These are phyloP conservation scores for Penicillium sp. DNA, from an alignment of 2,329 filamentous ascomycete genomes.

Conservation along the genomic window DNA sequence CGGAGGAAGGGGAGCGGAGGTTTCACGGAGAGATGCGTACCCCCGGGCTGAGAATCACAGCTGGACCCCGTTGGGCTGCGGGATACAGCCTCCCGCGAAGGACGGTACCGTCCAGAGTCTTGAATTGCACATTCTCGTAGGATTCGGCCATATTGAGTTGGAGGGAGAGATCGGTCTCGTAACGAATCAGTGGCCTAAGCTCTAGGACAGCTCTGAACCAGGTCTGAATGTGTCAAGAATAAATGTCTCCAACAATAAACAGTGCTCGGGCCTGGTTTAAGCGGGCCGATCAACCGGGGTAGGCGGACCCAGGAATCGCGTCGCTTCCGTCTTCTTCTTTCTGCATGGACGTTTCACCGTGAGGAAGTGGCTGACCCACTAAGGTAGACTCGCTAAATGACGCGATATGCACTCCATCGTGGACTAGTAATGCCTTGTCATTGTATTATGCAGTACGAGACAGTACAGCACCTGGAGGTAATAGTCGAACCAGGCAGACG, in stretches of 20 bases:
- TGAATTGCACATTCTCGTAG: slow-evolving; percentile 1
- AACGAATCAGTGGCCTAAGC: background rate
- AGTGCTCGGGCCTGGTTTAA: background rate
- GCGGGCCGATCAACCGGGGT: background rate
- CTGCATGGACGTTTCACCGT: background rate
- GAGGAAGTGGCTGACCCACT: background rate
- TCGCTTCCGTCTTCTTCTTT: background rate
- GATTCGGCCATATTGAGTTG: background rate
- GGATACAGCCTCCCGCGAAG: slow-evolving; percentile 1
- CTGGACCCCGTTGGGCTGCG: background rate
- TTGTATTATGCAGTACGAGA: background rate
- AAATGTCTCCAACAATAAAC: background rate
- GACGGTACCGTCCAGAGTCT: background rate
- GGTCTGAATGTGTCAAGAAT: background rate
- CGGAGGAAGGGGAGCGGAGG: too few relatives aligned
- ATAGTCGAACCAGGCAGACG: background rate
- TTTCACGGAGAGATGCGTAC: background rate
- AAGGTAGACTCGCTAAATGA: background rate
- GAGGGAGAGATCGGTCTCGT: background rate
- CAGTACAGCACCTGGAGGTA: background rate
- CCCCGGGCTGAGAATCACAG: background rate
- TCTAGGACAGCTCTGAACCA: background rate
- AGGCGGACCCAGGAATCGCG: too few relatives aligned
- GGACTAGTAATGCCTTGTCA: background rate
- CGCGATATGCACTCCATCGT: background rate